Conservation (phyloP, 2,329 filamentous ascomycete species). For the Amauroascus verrucosus region DNA sequence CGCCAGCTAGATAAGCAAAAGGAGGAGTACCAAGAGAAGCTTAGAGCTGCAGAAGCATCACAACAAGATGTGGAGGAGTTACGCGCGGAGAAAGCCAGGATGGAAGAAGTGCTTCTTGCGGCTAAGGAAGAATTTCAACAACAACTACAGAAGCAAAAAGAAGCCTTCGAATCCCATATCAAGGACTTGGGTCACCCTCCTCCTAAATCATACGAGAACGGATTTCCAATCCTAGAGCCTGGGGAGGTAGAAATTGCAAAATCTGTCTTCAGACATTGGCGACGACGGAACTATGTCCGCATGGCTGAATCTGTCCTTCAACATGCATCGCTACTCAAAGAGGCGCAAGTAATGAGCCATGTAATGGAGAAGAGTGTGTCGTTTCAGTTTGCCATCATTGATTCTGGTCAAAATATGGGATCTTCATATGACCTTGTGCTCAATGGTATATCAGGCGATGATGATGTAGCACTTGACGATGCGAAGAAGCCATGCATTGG, state of each 20-base stretch:
- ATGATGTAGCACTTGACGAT: slow-evolving; percentile 70
- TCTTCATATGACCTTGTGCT: slow-evolving; percentile 96
- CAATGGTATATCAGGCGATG: slow-evolving; percentile 78
- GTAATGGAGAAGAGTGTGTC: slow-evolving; percentile 86
- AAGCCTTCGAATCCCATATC: slow-evolving; percentile 73
- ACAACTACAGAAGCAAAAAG: slow-evolving; percentile 71
- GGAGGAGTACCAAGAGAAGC: slow-evolving; percentile 67
- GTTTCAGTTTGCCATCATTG: slow-evolving; percentile 90
- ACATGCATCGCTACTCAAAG: slow-evolving; percentile 77
- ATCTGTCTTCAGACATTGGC: slow-evolving; percentile 63
- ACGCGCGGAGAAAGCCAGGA: slow-evolving; percentile 67
- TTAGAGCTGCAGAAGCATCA: slow-evolving; percentile 63
- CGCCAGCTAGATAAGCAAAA: slow-evolving; percentile 71
- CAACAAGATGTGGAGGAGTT: slow-evolving; percentile 73
- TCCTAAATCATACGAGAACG: slow-evolving; percentile 44
- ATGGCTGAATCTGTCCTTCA: slow-evolving; percentile 91
- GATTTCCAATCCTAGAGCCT: slow-evolving; percentile 50
- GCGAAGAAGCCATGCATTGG: slow-evolving; percentile 82
- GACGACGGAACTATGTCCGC: slow-evolving; percentile 71
- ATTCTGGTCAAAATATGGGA: slow-evolving; percentile 74
- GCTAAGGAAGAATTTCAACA: slow-evolving; percentile 84
- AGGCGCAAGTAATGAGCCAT: slow-evolving; percentile 96
- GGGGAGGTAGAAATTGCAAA: slow-evolving; percentile 62
- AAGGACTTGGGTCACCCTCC: slow-evolving; percentile 54
- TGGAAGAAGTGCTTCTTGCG: slow-evolving; percentile 69